phyloP scores from a whole-genome alignment of 1,139 yeast genomes.

The Pichia inconspicua region DNA sequence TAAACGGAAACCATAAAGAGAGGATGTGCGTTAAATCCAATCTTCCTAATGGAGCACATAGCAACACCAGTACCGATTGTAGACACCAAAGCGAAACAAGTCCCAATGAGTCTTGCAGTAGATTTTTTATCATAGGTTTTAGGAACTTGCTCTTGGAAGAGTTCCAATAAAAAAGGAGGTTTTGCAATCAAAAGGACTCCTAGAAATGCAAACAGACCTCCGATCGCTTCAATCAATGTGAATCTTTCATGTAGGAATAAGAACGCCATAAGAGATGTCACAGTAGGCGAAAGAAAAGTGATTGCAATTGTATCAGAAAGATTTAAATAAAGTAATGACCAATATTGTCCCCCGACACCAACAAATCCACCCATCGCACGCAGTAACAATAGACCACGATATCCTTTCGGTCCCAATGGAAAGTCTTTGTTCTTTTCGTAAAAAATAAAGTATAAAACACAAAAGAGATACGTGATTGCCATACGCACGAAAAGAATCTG shows the following conservation, averaged over 20 bases:
- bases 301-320: slow-evolving; percentile 62
- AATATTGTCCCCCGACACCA: slow-evolving; percentile 47
- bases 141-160: slow-evolving; percentile 11
- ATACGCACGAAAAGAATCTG: slow-evolving; percentile 73
- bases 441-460: slow-evolving; percentile 38
- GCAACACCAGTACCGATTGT: slow-evolving; percentile 66
- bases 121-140: slow-evolving; percentile 9
- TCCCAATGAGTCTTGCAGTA: slow-evolving; percentile 39
- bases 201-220: slow-evolving; percentile 57
- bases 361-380: slow-evolving; percentile 72
- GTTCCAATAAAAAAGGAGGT: slow-evolving; percentile 59
- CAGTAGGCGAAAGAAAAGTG: slow-evolving; percentile 69
- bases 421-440: slow-evolving; percentile 45
- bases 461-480: slow-evolving; percentile 50
- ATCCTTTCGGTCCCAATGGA: slow-evolving; percentile 62
- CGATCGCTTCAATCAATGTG: slow-evolving; percentile 53
- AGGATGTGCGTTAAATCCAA: slow-evolving; percentile 76
- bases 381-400: slow-evolving; percentile 42
- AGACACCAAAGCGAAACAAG: slow-evolving; percentile 59
- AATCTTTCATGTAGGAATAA: slow-evolving; percentile 59
- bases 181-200: slow-evolving; percentile 81
- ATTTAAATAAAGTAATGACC: slow-evolving; percentile 63
- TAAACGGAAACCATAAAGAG: slow-evolving; percentile 71
- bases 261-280: slow-evolving; percentile 72
- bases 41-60: slow-evolving; percentile 62